These are phyloP conservation scores for Fusarium fujikuroi DNA, from an alignment of 2,329 filamentous ascomycete species.

Conservation along the genomic window DNA sequence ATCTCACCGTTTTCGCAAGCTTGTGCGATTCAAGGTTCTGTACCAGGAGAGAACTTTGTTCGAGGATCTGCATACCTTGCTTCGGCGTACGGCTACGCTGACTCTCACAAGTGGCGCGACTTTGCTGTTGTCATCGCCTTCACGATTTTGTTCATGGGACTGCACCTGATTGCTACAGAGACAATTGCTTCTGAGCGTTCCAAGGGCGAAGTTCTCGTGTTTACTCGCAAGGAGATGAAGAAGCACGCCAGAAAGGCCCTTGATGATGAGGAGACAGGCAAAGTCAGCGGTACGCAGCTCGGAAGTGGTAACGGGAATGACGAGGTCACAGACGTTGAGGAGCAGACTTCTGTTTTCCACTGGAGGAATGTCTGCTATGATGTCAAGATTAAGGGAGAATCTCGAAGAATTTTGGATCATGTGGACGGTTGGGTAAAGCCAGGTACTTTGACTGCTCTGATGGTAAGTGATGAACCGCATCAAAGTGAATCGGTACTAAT, in stretches of 20 bases:
- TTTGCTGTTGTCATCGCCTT: slow-evolving; percentile 37
- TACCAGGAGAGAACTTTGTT: slow-evolving; percentile 29
- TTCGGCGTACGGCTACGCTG: slow-evolving; percentile 25
- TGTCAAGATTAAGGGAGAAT: slow-evolving; percentile 73
- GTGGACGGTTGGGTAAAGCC: slow-evolving; percentile 80
- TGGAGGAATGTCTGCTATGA: slow-evolving; percentile 79
- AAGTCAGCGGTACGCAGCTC: slow-evolving; percentile 47
- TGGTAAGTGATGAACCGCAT: slow-evolving; percentile 73
- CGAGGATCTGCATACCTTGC: slow-evolving; percentile 25
- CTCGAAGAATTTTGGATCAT: slow-evolving; percentile 72
- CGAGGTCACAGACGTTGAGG: slow-evolving; percentile 30
- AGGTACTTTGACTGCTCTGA: slow-evolving; percentile 77
- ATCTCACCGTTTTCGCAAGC: slow-evolving; percentile 12
- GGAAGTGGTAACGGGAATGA: slow-evolving; percentile 66
- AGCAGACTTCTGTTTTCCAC: slow-evolving; percentile 64
- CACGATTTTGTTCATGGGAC: slow-evolving; percentile 32
- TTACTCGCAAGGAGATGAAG: slow-evolving; percentile 38
- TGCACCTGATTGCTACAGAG: slow-evolving; percentile 34
- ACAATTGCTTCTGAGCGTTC: slow-evolving; percentile 36
- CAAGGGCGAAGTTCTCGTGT: slow-evolving; percentile 39
- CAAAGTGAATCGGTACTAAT: slow-evolving; percentile 85
- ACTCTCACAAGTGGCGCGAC: slow-evolving; percentile 38
- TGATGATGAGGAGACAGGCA: slow-evolving; percentile 12
- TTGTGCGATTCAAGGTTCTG: slow-evolving; percentile 19
- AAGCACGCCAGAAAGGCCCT: slow-evolving; percentile 61